Evolutionary conservation across 2,329 filamentous ascomycete species (phyloP).

Genomic region (Ascochyta lentis): DNA sequence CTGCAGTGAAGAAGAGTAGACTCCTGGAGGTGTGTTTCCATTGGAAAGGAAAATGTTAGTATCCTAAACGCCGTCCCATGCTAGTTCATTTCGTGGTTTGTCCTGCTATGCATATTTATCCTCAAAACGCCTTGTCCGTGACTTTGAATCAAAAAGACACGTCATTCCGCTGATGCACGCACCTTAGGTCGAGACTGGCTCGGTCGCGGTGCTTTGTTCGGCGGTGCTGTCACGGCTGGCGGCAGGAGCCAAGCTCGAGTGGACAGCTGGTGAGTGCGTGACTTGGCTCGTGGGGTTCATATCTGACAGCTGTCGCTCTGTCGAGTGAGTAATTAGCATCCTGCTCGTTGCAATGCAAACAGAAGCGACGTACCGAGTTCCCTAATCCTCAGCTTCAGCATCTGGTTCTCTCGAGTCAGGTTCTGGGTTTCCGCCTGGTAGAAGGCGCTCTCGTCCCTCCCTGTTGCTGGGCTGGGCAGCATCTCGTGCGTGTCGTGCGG

Average conservation of each 20-base stretch:
- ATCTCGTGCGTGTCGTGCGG: constrained; percentile 61
- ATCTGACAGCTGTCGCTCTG: constrained; percentile 47
- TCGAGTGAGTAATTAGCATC: not conserved
- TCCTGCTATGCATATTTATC: not conserved
- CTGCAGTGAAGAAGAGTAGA: not conserved
- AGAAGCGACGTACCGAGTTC: constrained; percentile 66
- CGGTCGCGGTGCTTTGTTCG: constrained; percentile 6
- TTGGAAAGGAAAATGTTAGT: not conserved
- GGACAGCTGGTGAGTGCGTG: constrained; percentile 39
- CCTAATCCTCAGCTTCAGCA: constrained; percentile 76
- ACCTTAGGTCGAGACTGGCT: constrained; percentile 3
- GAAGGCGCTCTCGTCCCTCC: constrained; percentile 75
- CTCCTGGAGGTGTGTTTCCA: not conserved
- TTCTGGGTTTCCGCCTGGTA: constrained; percentile 85
- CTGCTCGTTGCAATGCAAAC: not conserved
- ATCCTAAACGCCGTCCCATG: constrained; percentile 20
- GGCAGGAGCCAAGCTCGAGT: constrained; percentile 33
- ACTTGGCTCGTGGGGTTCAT: constrained; percentile 40
- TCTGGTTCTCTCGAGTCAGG: constrained; percentile 79
- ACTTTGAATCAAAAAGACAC: not conserved
- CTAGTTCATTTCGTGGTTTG: constrained; percentile 8
- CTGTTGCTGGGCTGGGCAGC: constrained; percentile 57
- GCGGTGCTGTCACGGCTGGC: constrained; percentile 20
- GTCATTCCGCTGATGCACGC: not conserved
- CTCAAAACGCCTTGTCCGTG: not conserved